Conservation (phyloP, 2,329 filamentous ascomycete species). For the Fusarium transvaalense region DNA sequence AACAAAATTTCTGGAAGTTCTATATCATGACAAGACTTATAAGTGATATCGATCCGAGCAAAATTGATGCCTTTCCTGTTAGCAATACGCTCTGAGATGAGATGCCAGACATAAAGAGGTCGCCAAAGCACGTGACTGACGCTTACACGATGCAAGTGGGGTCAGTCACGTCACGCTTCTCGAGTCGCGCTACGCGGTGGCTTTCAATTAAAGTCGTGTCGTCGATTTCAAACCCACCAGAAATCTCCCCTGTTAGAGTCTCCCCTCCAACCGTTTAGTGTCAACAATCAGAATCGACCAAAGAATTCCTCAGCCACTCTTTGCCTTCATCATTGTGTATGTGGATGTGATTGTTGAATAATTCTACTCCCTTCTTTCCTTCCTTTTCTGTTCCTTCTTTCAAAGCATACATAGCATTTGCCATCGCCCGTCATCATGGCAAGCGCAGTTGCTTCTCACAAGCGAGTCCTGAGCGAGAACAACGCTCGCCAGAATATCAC, state of each 20-base stretch:
- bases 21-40: neutral
- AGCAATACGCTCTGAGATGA: too few species aligned
- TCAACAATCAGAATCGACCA: slow-evolving; percentile 37
- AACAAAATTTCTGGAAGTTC: neutral
- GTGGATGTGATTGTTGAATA: slow-evolving; percentile 14
- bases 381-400: slow-evolving; percentile 10
- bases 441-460: slow-evolving; percentile 71
- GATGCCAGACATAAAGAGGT: neutral
- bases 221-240: slow-evolving; percentile 34
- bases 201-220: slow-evolving; percentile 50
- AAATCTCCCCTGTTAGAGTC: slow-evolving; percentile 33
- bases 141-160: slow-evolving; percentile 41
- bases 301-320: slow-evolving; percentile 15
- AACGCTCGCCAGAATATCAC: slow-evolving; percentile 73
- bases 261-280: slow-evolving; percentile 28
- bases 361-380: neutral
- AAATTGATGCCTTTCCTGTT: neutral
- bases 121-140: slow-evolving; percentile 50
- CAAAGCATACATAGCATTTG: slow-evolving; percentile 26
- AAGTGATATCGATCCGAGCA: neutral
- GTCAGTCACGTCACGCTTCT: slow-evolving; percentile 55
- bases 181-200: slow-evolving; percentile 51
- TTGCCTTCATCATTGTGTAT: slow-evolving; percentile 26
- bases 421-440: slow-evolving; percentile 57
- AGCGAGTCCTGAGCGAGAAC: slow-evolving; percentile 78